Base-by-base conservation (phyloP, 495 filamentous ascomycete genomes). In the Xylaria cubensis region DNA sequence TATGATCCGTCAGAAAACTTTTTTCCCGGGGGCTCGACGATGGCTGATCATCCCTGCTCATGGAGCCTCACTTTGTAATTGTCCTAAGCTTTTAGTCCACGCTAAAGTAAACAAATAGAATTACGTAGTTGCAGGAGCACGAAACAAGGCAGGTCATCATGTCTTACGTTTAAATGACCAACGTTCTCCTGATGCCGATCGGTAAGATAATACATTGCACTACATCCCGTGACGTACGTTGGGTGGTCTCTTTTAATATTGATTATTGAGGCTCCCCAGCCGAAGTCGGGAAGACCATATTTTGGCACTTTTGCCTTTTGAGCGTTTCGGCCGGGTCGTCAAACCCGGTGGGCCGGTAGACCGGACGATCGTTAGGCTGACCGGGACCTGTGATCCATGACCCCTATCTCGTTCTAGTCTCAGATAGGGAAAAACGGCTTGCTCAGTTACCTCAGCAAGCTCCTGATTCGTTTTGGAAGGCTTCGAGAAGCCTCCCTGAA, bases 281-380 rank as follows among this genome's bases (percentile, higher is more conserved):
- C 48, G 29, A 53, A 51, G 69, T 48, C 36, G n/a, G 61, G 17
- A 24, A 21, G 44, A 42, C 36, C 59, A 32, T 4, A 46, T 32
- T 70, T 53, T 70, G 69, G 56, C 59, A 71, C 62, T 64, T 64
- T 67, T 67, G 65, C 65, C 42, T 66, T 13, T 42, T 17, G 68
- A 63, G 46, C 68, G 58, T 64, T 70, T 34, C 17, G 56, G 36
- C 68, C 68, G 68, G 68, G 41, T 64, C 34, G 32, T 39, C 13
- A 19, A 70, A 51, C 19, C 59, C 68, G 69, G 59, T 71, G 17
- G 62, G 44, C 69, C 56, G 65, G 69, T 21, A 71, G 59, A 26
- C 68, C 61, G 56, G 48, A 61, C 64, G 69, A 44, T 32, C 36
- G 13, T 53, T 62, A 63, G 46, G 55, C 68, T 63, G 58, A 24